A percentile compares a stretch with the other conserved stretches of the same genome.
Evolutionary conservation across 306 rosid species (phyloP).

Genomic region (Vicia sativa): DNA sequence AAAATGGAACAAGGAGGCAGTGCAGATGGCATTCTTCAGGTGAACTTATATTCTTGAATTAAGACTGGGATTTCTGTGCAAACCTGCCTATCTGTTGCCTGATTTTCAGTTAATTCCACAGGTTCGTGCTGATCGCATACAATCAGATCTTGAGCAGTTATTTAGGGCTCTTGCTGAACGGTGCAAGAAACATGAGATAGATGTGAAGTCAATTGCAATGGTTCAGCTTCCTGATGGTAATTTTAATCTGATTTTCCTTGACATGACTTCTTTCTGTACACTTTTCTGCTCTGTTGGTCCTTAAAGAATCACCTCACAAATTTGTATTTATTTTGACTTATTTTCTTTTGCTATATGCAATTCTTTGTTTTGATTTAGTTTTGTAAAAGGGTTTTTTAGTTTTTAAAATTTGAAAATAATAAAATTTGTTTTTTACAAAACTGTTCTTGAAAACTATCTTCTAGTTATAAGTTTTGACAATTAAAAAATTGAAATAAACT

Average conservation of each 20-base stretch:
- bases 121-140: conserved; percentile 97
- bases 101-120: conserved; percentile 46
- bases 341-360: conserved; percentile 18
- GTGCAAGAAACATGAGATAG: conserved; percentile 85
- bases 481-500: too few species aligned
- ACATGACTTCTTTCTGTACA: conserved; percentile 20
- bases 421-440: too few species aligned
- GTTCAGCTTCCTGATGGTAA: conserved; percentile 86
- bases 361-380: conserved; percentile 13
- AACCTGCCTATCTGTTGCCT: conserved; percentile 38
- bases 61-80: conserved; percentile 18
- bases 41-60: conserved; percentile 37
- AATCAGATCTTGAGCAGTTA: conserved; percentile 85
- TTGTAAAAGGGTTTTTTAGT: too few species aligned
- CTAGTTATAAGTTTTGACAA: too few species aligned
- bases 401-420: too few species aligned
- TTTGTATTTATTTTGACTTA: conserved; percentile 16
- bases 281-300: conserved; percentile 29
- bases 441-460: too few species aligned
- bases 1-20: conserved; percentile 97
- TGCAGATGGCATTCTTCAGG: conserved; percentile 98
- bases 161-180: conserved; percentile 75
- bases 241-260: conserved; percentile 30
- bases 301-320: conserved; percentile 22
- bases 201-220: conserved; percentile 68